Evolutionary conservation across 495 filamentous ascomycete genomes (phyloP), one percentile per base, ranked within the genome.

Genomic region (Podospora anserina): DNA sequence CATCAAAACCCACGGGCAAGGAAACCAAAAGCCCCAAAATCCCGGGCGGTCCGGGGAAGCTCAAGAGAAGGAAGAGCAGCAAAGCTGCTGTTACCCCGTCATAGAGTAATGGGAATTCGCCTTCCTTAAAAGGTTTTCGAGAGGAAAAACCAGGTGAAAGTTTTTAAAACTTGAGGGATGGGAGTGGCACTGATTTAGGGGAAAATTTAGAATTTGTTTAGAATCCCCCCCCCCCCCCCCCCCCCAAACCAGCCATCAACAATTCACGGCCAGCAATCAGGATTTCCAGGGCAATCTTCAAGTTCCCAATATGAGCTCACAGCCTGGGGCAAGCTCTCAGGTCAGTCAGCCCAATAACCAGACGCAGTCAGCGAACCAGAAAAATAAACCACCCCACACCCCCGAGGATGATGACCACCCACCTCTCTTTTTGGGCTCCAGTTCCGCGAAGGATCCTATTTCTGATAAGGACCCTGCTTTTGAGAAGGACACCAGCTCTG

Each of bases 21-120:
- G 81, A 80, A 26, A 82, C 81, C 13, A 84, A 87, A 73, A 83
- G 81, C 55, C 81, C 82, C 13, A 85, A 82, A 72, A 84, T 82
- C n/a, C 79, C 82, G 3, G 80, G 76, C 32, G 72, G 69, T 19
- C 68, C 75, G 67, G 74, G 75, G 11, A 87, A 86, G 70, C 75
- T 75, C 44, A 89, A 86, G 77, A 78, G 85, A 70, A 81, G 83
- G 77, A 90, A 89, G 83, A 89, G 88, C 77, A 89, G 88, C 68
- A 89, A 81, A 67, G 73, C 73, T 57, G 78, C 76, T 27, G 65
- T 69, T 60, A 74, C 72, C 19, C 71, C 76, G 28, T 68, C 71
- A n/a, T 72, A 61, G 57, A 11, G 32, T 32, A 28, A n/a, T 26
- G 44, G 11, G 15, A 44, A 2, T 23, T 5, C 0, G 61, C 0